Percentiles rank a stretch among this genome's conserved stretches.
phyloP scores from a whole-genome alignment of 2,329 filamentous ascomycete species.

The Dothidotthia symphoricarpi region DNA sequence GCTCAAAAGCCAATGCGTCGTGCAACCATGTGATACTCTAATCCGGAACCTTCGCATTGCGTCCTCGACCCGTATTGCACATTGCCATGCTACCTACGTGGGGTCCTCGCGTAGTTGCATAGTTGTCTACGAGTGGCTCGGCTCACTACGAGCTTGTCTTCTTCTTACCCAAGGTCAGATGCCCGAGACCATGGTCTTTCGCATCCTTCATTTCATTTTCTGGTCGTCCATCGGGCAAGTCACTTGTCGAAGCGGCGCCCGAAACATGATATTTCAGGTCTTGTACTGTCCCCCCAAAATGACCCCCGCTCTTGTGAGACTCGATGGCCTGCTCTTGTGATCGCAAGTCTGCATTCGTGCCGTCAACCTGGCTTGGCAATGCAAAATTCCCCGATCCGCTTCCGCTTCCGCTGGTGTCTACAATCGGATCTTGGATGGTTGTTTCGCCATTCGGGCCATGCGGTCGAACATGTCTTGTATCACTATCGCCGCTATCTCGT shows the following conservation, averaged over 20 bases:
- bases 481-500: conserved; percentile 34
- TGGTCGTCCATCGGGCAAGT: conserved; percentile 45
- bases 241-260: conserved; percentile 38
- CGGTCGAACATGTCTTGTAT: conserved; percentile 43
- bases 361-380: conserved; percentile 18
- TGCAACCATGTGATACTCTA: conserved; percentile 28
- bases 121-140: neutral
- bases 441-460: conserved; percentile 39
- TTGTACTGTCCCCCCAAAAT: conserved; percentile 22
- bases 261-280: conserved; percentile 32
- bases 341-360: conserved; percentile 3
- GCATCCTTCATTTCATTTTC: conserved; percentile 41
- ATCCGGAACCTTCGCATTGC: conserved; percentile 6
- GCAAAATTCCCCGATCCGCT: conserved; percentile 18
- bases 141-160: conserved; percentile 19
- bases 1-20: conserved; percentile 14
- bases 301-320: conserved; percentile 17
- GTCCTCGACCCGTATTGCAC: conserved; percentile 7
- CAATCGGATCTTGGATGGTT: conserved; percentile 29
- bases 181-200: conserved; percentile 36
- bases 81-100: neutral
- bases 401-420: conserved; percentile 16
- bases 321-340: conserved; percentile 10
- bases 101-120: neutral
- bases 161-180: conserved; percentile 25